These are phyloP conservation scores for Paraphaeosphaeria minitans DNA, from an alignment of 2,329 filamentous ascomycete genomes.

Conservation along the genomic window DNA sequence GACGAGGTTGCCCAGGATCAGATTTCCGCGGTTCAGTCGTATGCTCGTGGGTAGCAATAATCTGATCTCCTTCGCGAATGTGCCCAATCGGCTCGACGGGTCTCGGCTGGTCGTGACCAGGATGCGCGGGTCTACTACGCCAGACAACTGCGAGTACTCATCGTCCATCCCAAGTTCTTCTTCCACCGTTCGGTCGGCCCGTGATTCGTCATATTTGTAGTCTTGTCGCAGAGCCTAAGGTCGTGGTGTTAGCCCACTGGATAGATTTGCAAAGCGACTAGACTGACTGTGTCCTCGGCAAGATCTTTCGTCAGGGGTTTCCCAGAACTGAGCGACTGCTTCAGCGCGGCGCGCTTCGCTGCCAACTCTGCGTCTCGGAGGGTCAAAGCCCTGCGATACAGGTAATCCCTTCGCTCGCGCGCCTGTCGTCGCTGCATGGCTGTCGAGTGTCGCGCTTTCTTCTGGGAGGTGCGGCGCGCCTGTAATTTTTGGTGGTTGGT, in stretches of 20 bases:
- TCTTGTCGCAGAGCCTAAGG: conserved; percentile 69
- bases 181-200: conserved; percentile 67
- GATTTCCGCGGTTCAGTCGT: conserved; percentile 87
- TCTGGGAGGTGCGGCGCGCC: too few species aligned
- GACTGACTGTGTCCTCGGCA: conserved; percentile 73
- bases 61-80: conserved; percentile 91
- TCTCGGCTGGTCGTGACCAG: conserved; percentile 90
- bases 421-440: conserved; percentile 44
- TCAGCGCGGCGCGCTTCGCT: conserved; percentile 86
- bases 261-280: too few species aligned
- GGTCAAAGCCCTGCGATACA: conserved; percentile 79
- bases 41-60: conserved; percentile 84
- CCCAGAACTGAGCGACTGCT: conserved; percentile 73
- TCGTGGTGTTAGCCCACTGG: too few species aligned
- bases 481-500: too few species aligned
- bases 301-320: conserved; percentile 82
- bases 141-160: conserved; percentile 90
- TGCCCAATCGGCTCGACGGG: conserved; percentile 80
- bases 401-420: conserved; percentile 81
- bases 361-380: conserved; percentile 83
- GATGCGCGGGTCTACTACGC: conserved; percentile 85
- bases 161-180: conserved; percentile 80
- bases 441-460: background rate
- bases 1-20: conserved; percentile 85
- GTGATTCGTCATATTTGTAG: conserved; percentile 91